Base-by-base conservation (phyloP, 1,284 basidiomycete species). In the Taiwanofungus camphoratus region DNA sequence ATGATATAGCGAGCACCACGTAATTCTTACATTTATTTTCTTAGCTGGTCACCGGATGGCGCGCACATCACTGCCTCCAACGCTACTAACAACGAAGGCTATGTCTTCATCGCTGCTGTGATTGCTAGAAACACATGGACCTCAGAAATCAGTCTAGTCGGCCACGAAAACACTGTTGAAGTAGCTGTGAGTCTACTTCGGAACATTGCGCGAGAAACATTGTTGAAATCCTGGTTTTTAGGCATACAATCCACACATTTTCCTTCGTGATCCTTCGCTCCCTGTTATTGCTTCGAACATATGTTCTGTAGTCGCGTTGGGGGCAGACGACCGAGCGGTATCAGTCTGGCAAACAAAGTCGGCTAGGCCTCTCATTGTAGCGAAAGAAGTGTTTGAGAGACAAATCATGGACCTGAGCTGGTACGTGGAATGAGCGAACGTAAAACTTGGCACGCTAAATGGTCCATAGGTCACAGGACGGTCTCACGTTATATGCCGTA, bases 41-140 rank as follows among this genome's bases (percentile, higher is more conserved):
- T 1, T 44, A 96, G 93, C 57, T 99, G 95, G 96, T 96, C 94
- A 1, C 95, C 95, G 2, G 96, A 99, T 62, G 96, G 96, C n/a
- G 89, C 92, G 5, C 91, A 96, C 59, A 89, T 99, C 49, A 92
- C 94, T 4, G 88, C 93, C 1, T 95, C 94, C 0, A 99, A 99
- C 58, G 93, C 95, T 3, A 98, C 94, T 53, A 98, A 96, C 62
- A 88, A 88, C 55, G 82, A 85, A 51, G 93, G 93, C 3, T 94
- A 92, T 42, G 93, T 99, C 6, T 99, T 99, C 62, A 95, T 97
- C 37, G 93, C 94, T 2, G 92, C 92, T 9, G 92, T 99, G 20
- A 92, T 98, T 51, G 85, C 89, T 5, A 75, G 95, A 23, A 82
- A 84, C 37, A 74, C 80, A 5, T 96, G 92, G 92, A 82, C 80